Base-by-base conservation (phyloP, 352 stramenopile species). In the Pythium rhizo-oryzae region DNA sequence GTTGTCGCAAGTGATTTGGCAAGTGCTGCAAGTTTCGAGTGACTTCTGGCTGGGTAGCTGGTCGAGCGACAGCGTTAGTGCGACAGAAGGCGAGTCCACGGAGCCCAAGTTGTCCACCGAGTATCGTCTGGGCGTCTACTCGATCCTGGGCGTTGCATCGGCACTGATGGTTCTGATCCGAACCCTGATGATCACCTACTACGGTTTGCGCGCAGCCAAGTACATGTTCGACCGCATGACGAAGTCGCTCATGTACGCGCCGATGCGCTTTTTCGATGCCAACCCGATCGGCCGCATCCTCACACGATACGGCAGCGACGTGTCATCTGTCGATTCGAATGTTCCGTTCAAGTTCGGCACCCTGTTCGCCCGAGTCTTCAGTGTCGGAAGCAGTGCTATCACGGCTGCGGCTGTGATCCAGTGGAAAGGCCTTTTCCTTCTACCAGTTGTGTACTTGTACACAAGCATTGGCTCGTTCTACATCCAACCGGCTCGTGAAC, bases 221-320 rank as follows among this genome's bases (percentile, higher is more conserved):
- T 71, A 71, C 15, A 67, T 98, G 1, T 98, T 99, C 72, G 74
- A 98, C 59, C 70, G 82, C 28, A 78, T 98, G 46, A 91, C 91
- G 25, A 71, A 80, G 7, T 82, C 86, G 30, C 90, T 98, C 30
- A 70, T 99, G 21, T 69, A 85, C 28, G 94, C 95, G n/a, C 93
- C 93, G 23, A 85, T 98, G 67, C 67, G 82, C 30, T 99, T 99
- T 72, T 98, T 98, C 71, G 94, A 99, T 76, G 91, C 86, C 8
- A 97, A 94, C 61, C 91, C 90, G 0, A 59, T 92, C 23, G 92
- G 90, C 5, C 83, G 93, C 56, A 94, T 98, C 44, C 77, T 98
- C n/a, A 97, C 94, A 35, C 79, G 94, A 19, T 98, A 97, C 80
- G 79, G 77, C 30, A 91, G 88, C 13, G 94, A 98, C 75, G 93